Conservation (phyloP, 164 flowering plant species). For the Kalanchoe fedtschenkoi region DNA sequence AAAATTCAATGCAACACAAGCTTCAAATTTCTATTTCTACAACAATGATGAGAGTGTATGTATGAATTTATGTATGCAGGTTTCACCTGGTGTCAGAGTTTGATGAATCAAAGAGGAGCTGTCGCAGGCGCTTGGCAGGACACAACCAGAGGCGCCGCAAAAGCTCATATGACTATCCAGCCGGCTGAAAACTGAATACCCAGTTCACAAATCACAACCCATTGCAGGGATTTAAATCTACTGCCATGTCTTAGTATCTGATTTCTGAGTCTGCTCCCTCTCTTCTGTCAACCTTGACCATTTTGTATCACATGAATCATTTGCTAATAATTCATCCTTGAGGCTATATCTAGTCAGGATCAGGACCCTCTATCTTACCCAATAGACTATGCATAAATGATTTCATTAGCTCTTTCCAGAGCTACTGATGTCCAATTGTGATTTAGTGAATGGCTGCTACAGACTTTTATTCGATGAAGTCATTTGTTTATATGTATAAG, state of each 20-base stretch:
- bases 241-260: background rate
- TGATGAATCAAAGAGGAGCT: slow-evolving; percentile 73
- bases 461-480: too few species aligned
- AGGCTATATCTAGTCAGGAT: background rate
- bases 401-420: background rate
- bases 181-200: slow-evolving; percentile 12
- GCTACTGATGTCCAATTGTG: background rate
- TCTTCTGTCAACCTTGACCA: slow-evolving; percentile 63
- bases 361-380: background rate
- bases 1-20: background rate
- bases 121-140: slow-evolving; percentile 81
- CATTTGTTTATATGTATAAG: background rate
- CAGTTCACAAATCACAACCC: slow-evolving; percentile 5
- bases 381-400: background rate
- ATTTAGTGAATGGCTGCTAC: background rate
- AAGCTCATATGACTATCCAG: slow-evolving; percentile 36
- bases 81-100: slow-evolving; percentile 74
- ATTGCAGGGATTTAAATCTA: slow-evolving; percentile 7
- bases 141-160: slow-evolving; percentile 86
- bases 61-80: slow-evolving; percentile 22
- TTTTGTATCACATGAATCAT: background rate
- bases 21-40: background rate
- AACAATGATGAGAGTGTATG: too few species aligned
- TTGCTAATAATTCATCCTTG: background rate
- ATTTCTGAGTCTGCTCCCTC: slow-evolving; percentile 45